These are phyloP conservation scores for Lipomyces lipofer DNA, from an alignment of 805 yeast species.

Conservation along the genomic window DNA sequence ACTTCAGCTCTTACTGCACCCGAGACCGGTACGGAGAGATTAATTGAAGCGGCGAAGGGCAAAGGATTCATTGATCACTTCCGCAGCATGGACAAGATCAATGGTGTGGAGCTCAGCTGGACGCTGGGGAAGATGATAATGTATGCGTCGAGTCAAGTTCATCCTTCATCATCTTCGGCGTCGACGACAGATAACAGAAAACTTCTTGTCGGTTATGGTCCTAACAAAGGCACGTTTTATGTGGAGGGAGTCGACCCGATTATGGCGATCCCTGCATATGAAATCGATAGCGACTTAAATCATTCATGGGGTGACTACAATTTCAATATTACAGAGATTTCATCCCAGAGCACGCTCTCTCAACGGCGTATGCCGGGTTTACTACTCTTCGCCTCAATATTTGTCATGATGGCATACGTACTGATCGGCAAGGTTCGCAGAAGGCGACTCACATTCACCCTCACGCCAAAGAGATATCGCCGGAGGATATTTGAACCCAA, in stretches of 20 bases:
- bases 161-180: slow-evolving; percentile 10
- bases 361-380: slow-evolving; percentile 27
- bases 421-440: slow-evolving; percentile 24
- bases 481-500: slow-evolving; percentile 17
- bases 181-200: neutral
- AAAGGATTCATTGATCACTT: slow-evolving; percentile 50
- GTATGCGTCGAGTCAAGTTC: slow-evolving; percentile 75
- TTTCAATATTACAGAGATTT: slow-evolving; percentile 1
- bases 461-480: slow-evolving; percentile 25
- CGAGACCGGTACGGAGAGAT: slow-evolving; percentile 8
- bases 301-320: slow-evolving; percentile 7
- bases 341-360: slow-evolving; percentile 22
- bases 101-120: slow-evolving; percentile 92
- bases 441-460: slow-evolving; percentile 17
- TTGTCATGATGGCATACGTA: slow-evolving; percentile 23
- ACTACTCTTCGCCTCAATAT: slow-evolving; percentile 21
- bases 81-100: slow-evolving; percentile 75
- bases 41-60: slow-evolving; percentile 6
- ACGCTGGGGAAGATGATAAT: slow-evolving; percentile 84
- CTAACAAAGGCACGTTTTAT: slow-evolving; percentile 16
- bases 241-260: slow-evolving; percentile 8
- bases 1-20: slow-evolving; percentile 37
- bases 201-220: slow-evolving; percentile 23
- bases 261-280: slow-evolving; percentile 11
- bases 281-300: slow-evolving; percentile 1